Conservation (phyloP, 2,329 filamentous ascomycete genomes). For the Colletotrichum navitas region DNA sequence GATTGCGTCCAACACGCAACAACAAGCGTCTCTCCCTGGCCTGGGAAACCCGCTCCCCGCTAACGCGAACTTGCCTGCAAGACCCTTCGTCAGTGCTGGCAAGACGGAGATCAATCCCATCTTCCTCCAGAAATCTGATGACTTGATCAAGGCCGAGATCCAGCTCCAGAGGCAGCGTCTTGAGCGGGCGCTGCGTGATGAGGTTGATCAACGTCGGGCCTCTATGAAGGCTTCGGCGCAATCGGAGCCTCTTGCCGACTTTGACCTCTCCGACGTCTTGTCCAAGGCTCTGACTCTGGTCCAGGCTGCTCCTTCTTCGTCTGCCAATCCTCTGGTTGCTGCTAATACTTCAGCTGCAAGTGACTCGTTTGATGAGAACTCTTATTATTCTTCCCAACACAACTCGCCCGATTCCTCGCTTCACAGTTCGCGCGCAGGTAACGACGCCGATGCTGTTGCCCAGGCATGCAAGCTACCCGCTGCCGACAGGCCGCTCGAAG, state of each 20-base stretch:
- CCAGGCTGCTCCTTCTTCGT: constrained; percentile 72
- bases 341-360: constrained; percentile 71
- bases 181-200: constrained; percentile 82
- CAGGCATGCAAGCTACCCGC: constrained; percentile 42
- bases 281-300: constrained; percentile 78
- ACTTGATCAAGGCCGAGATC: constrained; percentile 84
- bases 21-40: constrained; percentile 48
- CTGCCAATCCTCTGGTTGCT: constrained; percentile 65
- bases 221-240: constrained; percentile 58
- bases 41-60: constrained; percentile 43
- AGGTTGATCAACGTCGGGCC: constrained; percentile 74
- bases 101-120: constrained; percentile 83
- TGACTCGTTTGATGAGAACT: constrained; percentile 93
- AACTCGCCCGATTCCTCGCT: constrained; percentile 74
- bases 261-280: constrained; percentile 80
- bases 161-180: constrained; percentile 84
- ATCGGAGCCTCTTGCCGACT: constrained; percentile 69
- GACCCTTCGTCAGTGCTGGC: constrained; percentile 58
- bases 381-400: constrained; percentile 95
- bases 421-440: constrained; percentile 63
- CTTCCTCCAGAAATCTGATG: constrained; percentile 86
- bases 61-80: constrained; percentile 53
- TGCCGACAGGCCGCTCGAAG: constrained; percentile 32
- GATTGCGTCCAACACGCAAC: constrained; percentile 54
- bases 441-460: constrained; percentile 53